A percentile compares a stretch with the other conserved stretches of the same genome.
Conservation (phyloP, 352 stramenopile species). For the Pythium aphanidermatum region DNA sequence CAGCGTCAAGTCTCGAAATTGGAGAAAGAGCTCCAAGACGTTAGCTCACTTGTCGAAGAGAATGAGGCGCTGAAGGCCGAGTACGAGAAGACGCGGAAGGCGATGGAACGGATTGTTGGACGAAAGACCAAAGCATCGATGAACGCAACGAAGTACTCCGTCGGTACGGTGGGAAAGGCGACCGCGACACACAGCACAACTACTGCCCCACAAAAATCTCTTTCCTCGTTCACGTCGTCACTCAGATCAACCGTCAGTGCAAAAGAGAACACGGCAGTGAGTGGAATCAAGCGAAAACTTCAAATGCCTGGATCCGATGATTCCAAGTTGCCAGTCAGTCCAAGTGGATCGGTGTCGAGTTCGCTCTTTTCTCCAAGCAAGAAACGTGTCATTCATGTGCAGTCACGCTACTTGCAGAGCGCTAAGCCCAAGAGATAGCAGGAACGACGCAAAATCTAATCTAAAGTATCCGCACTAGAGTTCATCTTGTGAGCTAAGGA, state of each 20-base stretch:
- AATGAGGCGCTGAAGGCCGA: slow-evolving; percentile 50
- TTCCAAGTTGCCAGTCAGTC: background rate
- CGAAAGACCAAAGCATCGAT: slow-evolving; percentile 20
- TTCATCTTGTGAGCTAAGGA: too few species aligned
- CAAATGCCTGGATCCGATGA: slow-evolving; percentile 7
- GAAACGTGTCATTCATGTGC: slow-evolving; percentile 20
- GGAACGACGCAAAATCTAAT: background rate
- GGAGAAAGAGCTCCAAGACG: slow-evolving; percentile 33
- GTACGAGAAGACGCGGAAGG: slow-evolving; percentile 51
- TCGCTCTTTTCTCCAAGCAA: slow-evolving; percentile 10
- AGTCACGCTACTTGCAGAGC: slow-evolving; percentile 20
- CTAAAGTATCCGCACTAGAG: background rate
- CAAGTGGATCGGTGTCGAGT: too few species aligned
- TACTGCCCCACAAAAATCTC: background rate
- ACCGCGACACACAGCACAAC: background rate
- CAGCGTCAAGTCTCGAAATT: slow-evolving; percentile 8
- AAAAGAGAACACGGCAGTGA: too few species aligned
- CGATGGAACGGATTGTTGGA: slow-evolving; percentile 56
- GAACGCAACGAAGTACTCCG: slow-evolving; percentile 9
- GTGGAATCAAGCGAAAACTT: slow-evolving; percentile 20
- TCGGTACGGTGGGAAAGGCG: background rate
- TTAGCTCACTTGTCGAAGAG: slow-evolving; percentile 40
- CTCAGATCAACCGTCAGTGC: too few species aligned
- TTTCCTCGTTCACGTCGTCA: background rate
- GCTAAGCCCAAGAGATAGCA: slow-evolving; percentile 8